phyloP scores from a whole-genome alignment of 345 rosid species.

The Aquilaria malaccensis region DNA sequence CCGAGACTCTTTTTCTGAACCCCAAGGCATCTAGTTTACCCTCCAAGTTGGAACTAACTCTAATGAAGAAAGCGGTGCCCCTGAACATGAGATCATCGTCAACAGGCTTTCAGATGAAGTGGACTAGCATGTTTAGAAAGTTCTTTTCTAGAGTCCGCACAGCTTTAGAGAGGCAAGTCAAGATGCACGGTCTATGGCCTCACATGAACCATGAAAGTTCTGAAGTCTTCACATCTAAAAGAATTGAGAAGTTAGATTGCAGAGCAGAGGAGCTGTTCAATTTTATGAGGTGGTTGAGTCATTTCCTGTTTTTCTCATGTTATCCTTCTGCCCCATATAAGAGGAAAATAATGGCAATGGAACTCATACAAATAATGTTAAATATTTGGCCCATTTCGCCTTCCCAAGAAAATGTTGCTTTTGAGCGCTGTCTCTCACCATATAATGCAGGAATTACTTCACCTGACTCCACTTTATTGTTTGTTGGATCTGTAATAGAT shows the following conservation, averaged over 20 bases:
- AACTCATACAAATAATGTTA: conserved; percentile 72
- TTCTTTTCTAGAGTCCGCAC: conserved; percentile 86
- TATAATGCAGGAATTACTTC: conserved; percentile 59
- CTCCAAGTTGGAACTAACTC: conserved; percentile 70
- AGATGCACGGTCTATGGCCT: conserved; percentile 71
- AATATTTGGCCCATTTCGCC: conserved; percentile 70
- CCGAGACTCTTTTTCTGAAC: conserved; percentile 87
- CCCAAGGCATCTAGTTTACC: conserved; percentile 90
- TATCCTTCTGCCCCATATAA: conserved; percentile 94
- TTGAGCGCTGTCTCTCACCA: conserved; percentile 51
- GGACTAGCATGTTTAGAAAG: conserved; percentile 90
- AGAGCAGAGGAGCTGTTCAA: conserved; percentile 69
- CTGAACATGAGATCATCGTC: conserved; percentile 96
- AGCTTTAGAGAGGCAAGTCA: conserved; percentile 83
- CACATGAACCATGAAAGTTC: conserved; percentile 14
- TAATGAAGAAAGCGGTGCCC: conserved; percentile 76
- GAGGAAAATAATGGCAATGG: conserved; percentile 96
- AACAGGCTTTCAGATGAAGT: conserved; percentile 96
- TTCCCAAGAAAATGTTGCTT: conserved; percentile 33
- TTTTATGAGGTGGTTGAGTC: conserved; percentile 87
- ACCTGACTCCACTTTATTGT: conserved; percentile 63
- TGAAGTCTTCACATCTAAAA: conserved; percentile 20
- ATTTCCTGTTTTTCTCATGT: conserved; percentile 78
- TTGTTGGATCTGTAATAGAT: conserved; percentile 89
- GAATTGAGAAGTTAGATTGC: conserved; percentile 25